Evolutionary conservation across 345 rosid genomes (phyloP).

Genomic region (Salix brachista): DNA sequence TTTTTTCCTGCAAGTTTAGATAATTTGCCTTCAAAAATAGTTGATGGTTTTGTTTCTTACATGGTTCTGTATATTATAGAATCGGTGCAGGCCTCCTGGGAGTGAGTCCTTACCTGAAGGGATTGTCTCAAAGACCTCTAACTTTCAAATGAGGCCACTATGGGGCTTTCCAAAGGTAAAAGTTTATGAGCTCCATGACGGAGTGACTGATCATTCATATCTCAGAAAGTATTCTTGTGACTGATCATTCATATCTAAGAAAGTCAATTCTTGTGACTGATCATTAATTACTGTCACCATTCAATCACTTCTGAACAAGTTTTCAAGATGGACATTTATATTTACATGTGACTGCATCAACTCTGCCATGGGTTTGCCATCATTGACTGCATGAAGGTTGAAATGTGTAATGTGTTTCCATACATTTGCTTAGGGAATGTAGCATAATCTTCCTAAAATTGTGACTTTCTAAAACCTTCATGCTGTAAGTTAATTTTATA

Average conservation of each 20-base stretch:
- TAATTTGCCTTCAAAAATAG: background rate
- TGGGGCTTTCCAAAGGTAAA: conserved; percentile 56
- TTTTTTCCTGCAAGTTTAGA: background rate
- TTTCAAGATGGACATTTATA: no score
- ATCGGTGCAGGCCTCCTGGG: conserved; percentile 46
- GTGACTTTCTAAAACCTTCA: no score
- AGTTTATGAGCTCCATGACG: background rate
- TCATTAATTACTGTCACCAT: no score
- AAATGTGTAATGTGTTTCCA: background rate
- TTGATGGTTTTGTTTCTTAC: conserved; percentile 1
- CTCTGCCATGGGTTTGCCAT: no score
- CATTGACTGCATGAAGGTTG: no score
- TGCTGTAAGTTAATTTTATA: no score
- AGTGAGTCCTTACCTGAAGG: conserved; percentile 54
- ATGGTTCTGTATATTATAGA: conserved; percentile 29
- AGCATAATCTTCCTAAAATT: no score
- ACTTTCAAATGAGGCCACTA: conserved; percentile 58
- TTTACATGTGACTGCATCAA: no score
- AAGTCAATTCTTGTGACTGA: no score
- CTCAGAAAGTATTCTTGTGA: background rate
- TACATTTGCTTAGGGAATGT: no score
- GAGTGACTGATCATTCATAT: background rate
- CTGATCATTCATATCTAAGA: background rate
- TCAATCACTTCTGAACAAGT: no score
- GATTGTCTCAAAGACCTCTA: conserved; percentile 39